These are phyloP conservation scores for Corrigiola litoralis DNA, from an alignment of 179 eudicot species.

Conservation along the genomic window DNA sequence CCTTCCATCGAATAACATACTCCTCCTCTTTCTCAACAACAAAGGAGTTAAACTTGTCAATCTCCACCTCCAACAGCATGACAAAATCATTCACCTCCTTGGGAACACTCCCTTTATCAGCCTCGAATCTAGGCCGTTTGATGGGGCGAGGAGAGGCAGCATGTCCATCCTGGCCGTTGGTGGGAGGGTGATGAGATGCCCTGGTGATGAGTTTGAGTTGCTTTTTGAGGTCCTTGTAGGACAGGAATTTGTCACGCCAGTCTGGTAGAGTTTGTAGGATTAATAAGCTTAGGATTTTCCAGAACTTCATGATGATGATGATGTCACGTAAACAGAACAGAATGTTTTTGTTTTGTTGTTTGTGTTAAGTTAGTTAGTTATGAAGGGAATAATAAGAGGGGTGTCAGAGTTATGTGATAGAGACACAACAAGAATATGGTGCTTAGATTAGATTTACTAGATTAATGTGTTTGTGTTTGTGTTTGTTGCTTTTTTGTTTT, in stretches of 20 bases:
- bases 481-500: too few relatives aligned
- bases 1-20: conserved; percentile 61
- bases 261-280: conserved; percentile 67
- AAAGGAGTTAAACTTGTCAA: conserved; percentile 61
- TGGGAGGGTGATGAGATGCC: not conserved
- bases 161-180: conserved; percentile 2
- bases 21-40: conserved; percentile 67
- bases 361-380: too few relatives aligned
- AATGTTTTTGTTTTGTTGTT: too few relatives aligned
- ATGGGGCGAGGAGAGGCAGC: not conserved
- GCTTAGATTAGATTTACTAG: not conserved
- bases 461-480: too few relatives aligned
- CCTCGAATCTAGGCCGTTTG: conserved; percentile 38
- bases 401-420: not conserved
- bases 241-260: conserved; percentile 73
- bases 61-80: conserved; percentile 51
- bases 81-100: conserved; percentile 46
- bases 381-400: not conserved
- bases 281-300: conserved; percentile 48
- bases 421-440: not conserved
- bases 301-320: conserved; percentile 49
- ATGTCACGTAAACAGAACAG: too few relatives aligned
- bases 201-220: conserved; percentile 47
- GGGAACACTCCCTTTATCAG: not conserved
- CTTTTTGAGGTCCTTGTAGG: conserved; percentile 70